These are phyloP conservation scores for Candida morakotiae DNA, from an alignment of 805 yeast species.

Conservation along the genomic window DNA sequence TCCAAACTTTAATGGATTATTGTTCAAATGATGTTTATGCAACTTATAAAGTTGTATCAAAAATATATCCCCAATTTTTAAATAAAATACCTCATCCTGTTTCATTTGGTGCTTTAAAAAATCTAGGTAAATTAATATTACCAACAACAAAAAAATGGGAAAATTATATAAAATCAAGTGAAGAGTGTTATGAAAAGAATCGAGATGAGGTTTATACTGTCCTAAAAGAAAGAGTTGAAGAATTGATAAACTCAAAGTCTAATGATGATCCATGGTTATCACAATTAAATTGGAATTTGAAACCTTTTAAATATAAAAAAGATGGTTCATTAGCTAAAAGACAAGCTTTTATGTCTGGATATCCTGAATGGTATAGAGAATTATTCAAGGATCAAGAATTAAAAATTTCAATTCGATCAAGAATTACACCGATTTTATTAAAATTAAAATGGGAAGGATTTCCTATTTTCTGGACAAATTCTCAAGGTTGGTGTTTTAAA, in stretches of 20 bases:
- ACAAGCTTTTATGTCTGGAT: slow-evolving; percentile 79
- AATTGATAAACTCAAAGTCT: slow-evolving; percentile 36
- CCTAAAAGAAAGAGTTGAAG: slow-evolving; percentile 56
- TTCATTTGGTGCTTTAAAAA: slow-evolving; percentile 80
- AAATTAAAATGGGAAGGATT: slow-evolving; percentile 79
- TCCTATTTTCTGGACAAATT: slow-evolving; percentile 78
- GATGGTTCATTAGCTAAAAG: slow-evolving; percentile 64
- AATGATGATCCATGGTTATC: slow-evolving; percentile 79
- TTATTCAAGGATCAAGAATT: slow-evolving; percentile 43
- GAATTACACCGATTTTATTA: slow-evolving; percentile 73
- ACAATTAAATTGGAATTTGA: slow-evolving; percentile 84
- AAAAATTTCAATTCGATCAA: slow-evolving; percentile 63
- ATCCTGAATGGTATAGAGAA: slow-evolving; percentile 89
- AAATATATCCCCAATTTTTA: slow-evolving; percentile 66
- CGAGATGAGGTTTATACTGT: slow-evolving; percentile 53
- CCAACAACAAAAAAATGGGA: slow-evolving; percentile 80
- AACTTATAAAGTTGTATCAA: slow-evolving; percentile 65
- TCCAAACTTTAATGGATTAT: slow-evolving; percentile 63
- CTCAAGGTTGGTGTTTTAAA: slow-evolving; percentile 85
- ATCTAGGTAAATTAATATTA: slow-evolving; percentile 66
- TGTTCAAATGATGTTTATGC: slow-evolving; percentile 83
- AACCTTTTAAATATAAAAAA: slow-evolving; percentile 58
- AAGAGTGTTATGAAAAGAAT: slow-evolving; percentile 57
- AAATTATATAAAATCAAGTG: slow-evolving; percentile 65
- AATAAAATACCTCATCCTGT: slow-evolving; percentile 87